Conservation (phyloP, 2,329 filamentous ascomycete genomes). For the Samsoniella hepiali region DNA sequence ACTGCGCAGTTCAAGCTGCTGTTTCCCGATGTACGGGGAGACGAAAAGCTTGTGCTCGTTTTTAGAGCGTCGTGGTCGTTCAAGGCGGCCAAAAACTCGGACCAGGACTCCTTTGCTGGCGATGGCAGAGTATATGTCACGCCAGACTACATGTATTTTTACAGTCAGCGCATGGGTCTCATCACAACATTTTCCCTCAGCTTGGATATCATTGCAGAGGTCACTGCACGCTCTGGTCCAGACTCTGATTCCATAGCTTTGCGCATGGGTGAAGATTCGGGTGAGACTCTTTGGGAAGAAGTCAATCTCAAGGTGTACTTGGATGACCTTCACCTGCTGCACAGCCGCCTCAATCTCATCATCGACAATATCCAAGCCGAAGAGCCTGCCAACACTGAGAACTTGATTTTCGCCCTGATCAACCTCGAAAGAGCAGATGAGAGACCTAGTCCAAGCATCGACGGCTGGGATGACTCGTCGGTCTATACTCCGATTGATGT, state of each 20-base stretch:
- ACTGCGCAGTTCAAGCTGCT: constrained; percentile 90
- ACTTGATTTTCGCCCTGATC: constrained; percentile 68
- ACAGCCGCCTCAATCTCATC: constrained; percentile 79
- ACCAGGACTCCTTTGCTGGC: constrained; percentile 49
- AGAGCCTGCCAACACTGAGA: constrained; percentile 64
- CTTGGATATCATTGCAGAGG: constrained; percentile 76
- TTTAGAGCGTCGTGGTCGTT: constrained; percentile 85
- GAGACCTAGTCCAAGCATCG: constrained; percentile 65
- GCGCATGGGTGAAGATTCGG: constrained; percentile 63
- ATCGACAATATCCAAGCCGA: constrained; percentile 76
- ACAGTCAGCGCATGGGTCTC: constrained; percentile 89
- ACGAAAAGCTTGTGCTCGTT: constrained; percentile 84
- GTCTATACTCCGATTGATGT: constrained; percentile 57
- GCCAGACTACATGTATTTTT: constrained; percentile 86
- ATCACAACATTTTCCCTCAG: constrained; percentile 77
- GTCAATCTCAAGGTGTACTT: constrained; percentile 92
- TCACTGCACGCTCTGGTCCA: constrained; percentile 82
- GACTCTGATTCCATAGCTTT: constrained; percentile 93
- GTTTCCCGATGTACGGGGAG: constrained; percentile 73
- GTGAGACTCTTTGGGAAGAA: constrained; percentile 63
- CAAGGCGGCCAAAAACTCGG: constrained; percentile 41
- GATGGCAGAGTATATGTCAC: constrained; percentile 84
- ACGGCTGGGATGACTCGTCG: constrained; percentile 87
- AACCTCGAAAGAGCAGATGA: constrained; percentile 67
- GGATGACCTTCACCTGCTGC: constrained; percentile 78